phyloP scores from a whole-genome alignment of 768 basidiomycete genomes.

The Russula vinacea region DNA sequence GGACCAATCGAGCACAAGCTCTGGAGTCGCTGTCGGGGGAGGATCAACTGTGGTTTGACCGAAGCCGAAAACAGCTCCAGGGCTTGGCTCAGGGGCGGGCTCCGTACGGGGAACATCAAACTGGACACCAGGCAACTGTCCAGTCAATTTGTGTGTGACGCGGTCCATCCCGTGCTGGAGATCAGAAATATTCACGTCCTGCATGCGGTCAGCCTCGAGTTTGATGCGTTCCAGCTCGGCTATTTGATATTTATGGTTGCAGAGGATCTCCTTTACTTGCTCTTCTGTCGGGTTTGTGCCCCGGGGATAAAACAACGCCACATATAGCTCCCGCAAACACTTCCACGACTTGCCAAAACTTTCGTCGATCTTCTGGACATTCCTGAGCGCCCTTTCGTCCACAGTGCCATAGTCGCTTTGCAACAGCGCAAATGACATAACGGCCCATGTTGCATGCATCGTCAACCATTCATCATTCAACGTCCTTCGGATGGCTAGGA shows the following conservation, averaged over 20 bases:
- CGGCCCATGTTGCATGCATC: not conserved
- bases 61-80: constrained; percentile 1
- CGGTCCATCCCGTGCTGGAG: not conserved
- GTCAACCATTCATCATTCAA: not conserved
- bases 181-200: not conserved
- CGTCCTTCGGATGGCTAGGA: constrained; percentile 8
- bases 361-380: constrained; percentile 19
- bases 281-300: constrained; percentile 13
- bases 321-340: not conserved
- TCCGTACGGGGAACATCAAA: not conserved
- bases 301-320: not conserved
- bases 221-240: constrained; percentile 8
- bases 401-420: not conserved
- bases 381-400: not conserved
- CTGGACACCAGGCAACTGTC: constrained; percentile 7
- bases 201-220: not conserved
- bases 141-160: not conserved
- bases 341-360: constrained; percentile 6
- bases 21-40: not conserved
- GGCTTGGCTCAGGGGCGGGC: not conserved
- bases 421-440: not conserved
- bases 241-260: not conserved
- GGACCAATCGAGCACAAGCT: not conserved
- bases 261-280: constrained; percentile 3
- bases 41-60: not conserved